Percentiles rank a stretch among this genome's conserved stretches.
These are phyloP conservation scores for Komagataella mondaviorum DNA, from an alignment of 805 yeast genomes.

Conservation along the genomic window DNA sequence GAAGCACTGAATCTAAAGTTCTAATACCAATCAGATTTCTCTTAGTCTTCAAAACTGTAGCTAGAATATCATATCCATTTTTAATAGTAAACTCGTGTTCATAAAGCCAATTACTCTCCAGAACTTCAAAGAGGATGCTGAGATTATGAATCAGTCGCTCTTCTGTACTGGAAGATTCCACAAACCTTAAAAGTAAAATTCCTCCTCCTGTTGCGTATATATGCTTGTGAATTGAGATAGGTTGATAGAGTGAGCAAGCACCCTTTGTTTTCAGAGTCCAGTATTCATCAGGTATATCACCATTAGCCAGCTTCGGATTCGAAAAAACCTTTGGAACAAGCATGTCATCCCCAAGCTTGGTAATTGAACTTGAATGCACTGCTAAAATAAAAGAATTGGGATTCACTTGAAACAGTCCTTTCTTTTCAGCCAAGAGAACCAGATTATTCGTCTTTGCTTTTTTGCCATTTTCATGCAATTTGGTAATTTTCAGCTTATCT, in stretches of 20 bases:
- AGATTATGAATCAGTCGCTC: slow-evolving; percentile 20
- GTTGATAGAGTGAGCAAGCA: neutral
- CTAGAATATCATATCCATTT: slow-evolving; percentile 47
- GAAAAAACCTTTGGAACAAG: slow-evolving; percentile 1
- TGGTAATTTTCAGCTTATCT: neutral
- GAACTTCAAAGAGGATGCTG: slow-evolving; percentile 25
- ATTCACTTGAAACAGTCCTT: slow-evolving; percentile 3
- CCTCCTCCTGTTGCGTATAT: slow-evolving; percentile 39
- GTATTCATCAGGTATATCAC: neutral
- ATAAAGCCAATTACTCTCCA: slow-evolving; percentile 35
- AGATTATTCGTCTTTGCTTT: neutral
- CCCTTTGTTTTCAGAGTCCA: neutral
- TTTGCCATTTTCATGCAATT: neutral
- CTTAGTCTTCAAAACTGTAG: slow-evolving; percentile 37
- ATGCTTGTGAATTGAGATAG: neutral
- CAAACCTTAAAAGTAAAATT: slow-evolving; percentile 26
- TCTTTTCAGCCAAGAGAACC: slow-evolving; percentile 2
- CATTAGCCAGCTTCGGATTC: neutral
- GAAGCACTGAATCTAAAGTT: slow-evolving; percentile 33
- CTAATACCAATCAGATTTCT: slow-evolving; percentile 23
- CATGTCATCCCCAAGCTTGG: neutral
- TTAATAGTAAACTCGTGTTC: slow-evolving; percentile 43
- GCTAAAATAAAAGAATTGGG: slow-evolving; percentile 6
- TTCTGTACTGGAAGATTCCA: slow-evolving; percentile 28
- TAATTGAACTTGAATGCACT: neutral